Percentiles rank a stretch among this genome's conserved stretches.
Evolutionary conservation across 164 flowering plant genomes (phyloP).

Genomic region (Liriodendron chinense): DNA sequence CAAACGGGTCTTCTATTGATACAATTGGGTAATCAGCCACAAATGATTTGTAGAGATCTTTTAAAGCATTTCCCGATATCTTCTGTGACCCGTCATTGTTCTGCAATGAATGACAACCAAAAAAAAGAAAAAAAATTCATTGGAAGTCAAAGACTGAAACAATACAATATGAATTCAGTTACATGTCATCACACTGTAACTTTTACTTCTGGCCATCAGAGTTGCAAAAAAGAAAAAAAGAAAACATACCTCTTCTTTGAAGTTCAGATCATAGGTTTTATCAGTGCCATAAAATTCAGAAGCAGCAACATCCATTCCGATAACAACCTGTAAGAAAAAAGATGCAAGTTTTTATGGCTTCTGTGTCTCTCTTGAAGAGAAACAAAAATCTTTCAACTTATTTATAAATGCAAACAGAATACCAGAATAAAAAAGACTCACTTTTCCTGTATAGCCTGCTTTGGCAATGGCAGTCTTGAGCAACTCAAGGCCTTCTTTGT

Average conservation of each 20-base stretch:
- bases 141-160: background rate
- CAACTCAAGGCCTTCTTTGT: conserved; percentile 45
- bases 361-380: background rate
- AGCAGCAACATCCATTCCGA: conserved; percentile 41
- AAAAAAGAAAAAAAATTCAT: background rate
- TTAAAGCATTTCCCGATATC: conserved; percentile 32
- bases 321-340: conserved; percentile 26
- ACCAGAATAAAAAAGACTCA: conserved; percentile 3
- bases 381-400: background rate
- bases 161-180: background rate
- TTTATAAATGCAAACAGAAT: background rate
- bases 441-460: conserved; percentile 43
- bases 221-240: too few relatives aligned
- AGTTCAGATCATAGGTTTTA: conserved; percentile 35
- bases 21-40: conserved; percentile 34
- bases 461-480: conserved; percentile 40
- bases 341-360: too few relatives aligned
- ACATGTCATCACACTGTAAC: background rate
- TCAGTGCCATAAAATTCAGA: conserved; percentile 33
- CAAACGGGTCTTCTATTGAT: conserved; percentile 40
- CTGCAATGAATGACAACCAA: conserved; percentile 16
- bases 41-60: conserved; percentile 35
- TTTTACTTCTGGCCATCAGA: background rate
- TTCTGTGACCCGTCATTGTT: conserved; percentile 38
- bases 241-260: conserved; percentile 33